Evolutionary conservation across 164 flowering plant genomes (phyloP).

Genomic region (Magnolia kwangsiensis): DNA sequence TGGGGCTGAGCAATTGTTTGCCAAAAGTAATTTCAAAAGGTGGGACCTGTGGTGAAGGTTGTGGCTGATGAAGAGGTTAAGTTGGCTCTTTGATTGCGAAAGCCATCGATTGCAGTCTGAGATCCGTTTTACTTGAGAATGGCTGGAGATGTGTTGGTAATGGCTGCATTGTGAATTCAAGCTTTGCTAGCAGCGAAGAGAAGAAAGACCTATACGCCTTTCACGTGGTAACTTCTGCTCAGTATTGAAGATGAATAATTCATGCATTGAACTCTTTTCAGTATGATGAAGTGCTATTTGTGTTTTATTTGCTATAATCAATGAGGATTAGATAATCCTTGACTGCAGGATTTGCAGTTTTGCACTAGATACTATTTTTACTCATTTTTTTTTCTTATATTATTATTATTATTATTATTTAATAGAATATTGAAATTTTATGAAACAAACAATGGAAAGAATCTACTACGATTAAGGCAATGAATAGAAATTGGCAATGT

Average conservation of each 20-base stretch:
- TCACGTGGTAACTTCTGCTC: conserved; percentile 11
- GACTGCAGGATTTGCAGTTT: no score
- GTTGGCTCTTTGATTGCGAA: conserved; percentile 9
- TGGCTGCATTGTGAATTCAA: conserved; percentile 5
- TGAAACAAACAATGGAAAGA: no score
- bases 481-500: no score
- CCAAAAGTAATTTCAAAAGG: background rate
- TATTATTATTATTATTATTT: no score
- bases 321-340: no score
- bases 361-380: no score
- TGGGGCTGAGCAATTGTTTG: background rate
- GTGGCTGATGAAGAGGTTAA: conserved; percentile 10
- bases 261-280: background rate
- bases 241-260: background rate
- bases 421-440: no score
- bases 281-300: background rate
- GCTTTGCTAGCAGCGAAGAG: conserved; percentile 9
- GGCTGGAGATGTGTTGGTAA: conserved; percentile 19
- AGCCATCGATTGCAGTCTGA: conserved; percentile 15
- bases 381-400: no score
- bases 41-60: conserved; percentile 6
- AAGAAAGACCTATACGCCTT: conserved; percentile 7
- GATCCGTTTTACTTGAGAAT: conserved; percentile 6
- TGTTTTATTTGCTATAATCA: background rate
- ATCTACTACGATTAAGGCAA: no score